A percentile compares a stretch with the other conserved stretches of the same genome.
Evolutionary conservation across 768 basidiomycete genomes (phyloP).

Genomic region (Antrodiella citrinella): DNA sequence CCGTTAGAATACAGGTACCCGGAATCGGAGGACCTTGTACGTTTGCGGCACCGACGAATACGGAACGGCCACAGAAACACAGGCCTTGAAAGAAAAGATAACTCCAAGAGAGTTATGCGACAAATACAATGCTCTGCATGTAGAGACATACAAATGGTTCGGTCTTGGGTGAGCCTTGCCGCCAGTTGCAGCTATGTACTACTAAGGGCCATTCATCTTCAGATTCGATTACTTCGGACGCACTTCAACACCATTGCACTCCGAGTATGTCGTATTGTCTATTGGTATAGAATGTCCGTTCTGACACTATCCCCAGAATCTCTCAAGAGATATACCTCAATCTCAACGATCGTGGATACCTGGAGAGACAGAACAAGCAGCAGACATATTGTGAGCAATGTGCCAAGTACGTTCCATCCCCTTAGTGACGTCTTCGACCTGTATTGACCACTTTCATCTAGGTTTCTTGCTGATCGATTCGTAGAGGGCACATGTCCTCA

Average conservation of each 20-base stretch:
- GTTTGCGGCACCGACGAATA: slow-evolving; percentile 99
- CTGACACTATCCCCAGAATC: slow-evolving; percentile 45
- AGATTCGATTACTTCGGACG: slow-evolving; percentile 96
- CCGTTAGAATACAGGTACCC: slow-evolving; percentile 41
- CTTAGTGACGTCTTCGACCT: too few relatives aligned
- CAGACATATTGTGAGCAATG: slow-evolving; percentile 96
- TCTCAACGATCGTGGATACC: slow-evolving; percentile 65
- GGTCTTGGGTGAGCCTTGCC: slow-evolving; percentile 67
- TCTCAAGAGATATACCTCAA: slow-evolving; percentile 85
- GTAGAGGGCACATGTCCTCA: slow-evolving; percentile 98
- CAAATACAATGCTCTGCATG: slow-evolving; percentile 84
- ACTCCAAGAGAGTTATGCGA: slow-evolving; percentile 79
- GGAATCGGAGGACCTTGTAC: slow-evolving; percentile 86
- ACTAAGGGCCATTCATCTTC: neutral
- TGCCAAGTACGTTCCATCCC: slow-evolving; percentile 59
- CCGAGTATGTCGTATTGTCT: slow-evolving; percentile 48
- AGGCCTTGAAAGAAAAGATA: slow-evolving; percentile 82
- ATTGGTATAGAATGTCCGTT: neutral
- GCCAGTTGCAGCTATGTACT: too few relatives aligned
- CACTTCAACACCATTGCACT: slow-evolving; percentile 85
- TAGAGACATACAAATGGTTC: slow-evolving; percentile 96
- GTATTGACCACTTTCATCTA: too few relatives aligned
- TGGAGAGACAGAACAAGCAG: slow-evolving; percentile 79
- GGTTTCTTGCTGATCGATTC: slow-evolving; percentile 94
- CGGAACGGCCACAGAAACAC: slow-evolving; percentile 98